Evolutionary conservation across 495 filamentous ascomycete genomes (phyloP).

Genomic region (Aspergillus wentii): DNA sequence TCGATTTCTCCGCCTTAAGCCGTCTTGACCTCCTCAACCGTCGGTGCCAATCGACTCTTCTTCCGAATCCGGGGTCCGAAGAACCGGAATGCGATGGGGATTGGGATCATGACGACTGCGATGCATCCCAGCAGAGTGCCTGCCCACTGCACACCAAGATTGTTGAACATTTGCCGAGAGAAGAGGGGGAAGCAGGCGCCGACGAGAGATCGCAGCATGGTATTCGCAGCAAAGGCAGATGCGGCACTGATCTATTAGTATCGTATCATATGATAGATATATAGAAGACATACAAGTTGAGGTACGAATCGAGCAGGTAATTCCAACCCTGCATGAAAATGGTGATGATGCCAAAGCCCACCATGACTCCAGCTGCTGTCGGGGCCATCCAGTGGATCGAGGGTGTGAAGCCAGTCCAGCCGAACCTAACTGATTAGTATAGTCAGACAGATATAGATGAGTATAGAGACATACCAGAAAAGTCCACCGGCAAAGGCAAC

Average conservation of each 20-base stretch:
- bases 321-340: slow-evolving; percentile 38
- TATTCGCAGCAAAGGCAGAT: slow-evolving; percentile 85
- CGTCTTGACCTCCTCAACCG: background rate
- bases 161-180: slow-evolving; percentile 73
- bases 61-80: slow-evolving; percentile 30
- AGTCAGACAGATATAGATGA: background rate
- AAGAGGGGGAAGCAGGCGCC: slow-evolving; percentile 84
- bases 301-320: slow-evolving; percentile 37
- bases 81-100: slow-evolving; percentile 47
- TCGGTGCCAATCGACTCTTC: slow-evolving; percentile 13
- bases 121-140: slow-evolving; percentile 73
- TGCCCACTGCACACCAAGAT: slow-evolving; percentile 74
- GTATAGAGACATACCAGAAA: slow-evolving; percentile 40
- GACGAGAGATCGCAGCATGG: slow-evolving; percentile 73
- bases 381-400: slow-evolving; percentile 34
- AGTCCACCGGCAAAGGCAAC: slow-evolving; percentile 48
- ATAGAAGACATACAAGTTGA: slow-evolving; percentile 57
- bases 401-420: slow-evolving; percentile 31
- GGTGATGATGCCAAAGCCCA: slow-evolving; percentile 30
- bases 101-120: slow-evolving; percentile 64
- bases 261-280: background rate
- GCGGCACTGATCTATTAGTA: slow-evolving; percentile 56
- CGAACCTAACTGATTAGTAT: slow-evolving; percentile 25
- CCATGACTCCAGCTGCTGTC: slow-evolving; percentile 23
- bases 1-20: background rate